phyloP scores from a whole-genome alignment of 192 early-diverging fungal genomes.

The Coemansia sp. region DNA sequence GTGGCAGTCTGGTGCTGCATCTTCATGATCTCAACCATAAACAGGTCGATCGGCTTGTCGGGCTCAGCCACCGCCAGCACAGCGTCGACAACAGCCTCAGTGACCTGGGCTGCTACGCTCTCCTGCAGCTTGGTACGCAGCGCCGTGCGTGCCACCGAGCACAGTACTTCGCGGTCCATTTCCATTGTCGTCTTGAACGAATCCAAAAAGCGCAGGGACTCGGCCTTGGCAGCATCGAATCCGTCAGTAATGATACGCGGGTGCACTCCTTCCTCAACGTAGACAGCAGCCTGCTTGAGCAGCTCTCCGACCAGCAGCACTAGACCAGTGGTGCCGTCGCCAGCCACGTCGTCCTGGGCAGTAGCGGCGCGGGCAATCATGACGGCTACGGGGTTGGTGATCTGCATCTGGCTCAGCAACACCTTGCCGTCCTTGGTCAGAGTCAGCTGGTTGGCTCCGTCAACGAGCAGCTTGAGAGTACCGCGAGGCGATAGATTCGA shows the following conservation, averaged over 20 bases:
- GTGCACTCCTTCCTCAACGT: constrained; percentile 96
- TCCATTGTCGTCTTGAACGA: constrained; percentile 73
- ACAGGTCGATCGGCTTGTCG: constrained; percentile 91
- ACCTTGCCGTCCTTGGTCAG: constrained; percentile 99
- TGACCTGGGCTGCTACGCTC: constrained; percentile 88
- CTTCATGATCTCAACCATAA: constrained; percentile 99
- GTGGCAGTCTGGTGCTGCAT: constrained; percentile 99
- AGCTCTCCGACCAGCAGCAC: constrained; percentile 97
- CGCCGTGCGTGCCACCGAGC: constrained; percentile 93
- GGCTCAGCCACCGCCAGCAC: constrained; percentile 85
- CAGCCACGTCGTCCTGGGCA: constrained; percentile 98
- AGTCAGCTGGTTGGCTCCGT: constrained; percentile 94
- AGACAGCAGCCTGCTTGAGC: constrained; percentile 93
- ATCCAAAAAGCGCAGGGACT: constrained; percentile 93
- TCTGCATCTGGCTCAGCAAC: constrained; percentile 99
- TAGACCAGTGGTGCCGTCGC: constrained; percentile 98
- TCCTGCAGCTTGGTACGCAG: constrained; percentile 94
- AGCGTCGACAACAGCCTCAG: constrained; percentile 96
- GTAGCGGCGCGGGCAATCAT: constrained; percentile 99
- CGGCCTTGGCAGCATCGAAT: constrained; percentile 96
- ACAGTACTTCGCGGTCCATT: constrained; percentile 89
- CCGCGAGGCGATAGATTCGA: constrained; percentile 98
- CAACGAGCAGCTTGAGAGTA: constrained; percentile 99
- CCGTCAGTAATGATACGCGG: constrained; percentile 96
- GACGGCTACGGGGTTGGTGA: constrained; percentile 98